Evolutionary conservation across 2,329 filamentous ascomycete species (phyloP), one percentile per base, ranked within the genome.

Genomic region (Fusarium concolor): DNA sequence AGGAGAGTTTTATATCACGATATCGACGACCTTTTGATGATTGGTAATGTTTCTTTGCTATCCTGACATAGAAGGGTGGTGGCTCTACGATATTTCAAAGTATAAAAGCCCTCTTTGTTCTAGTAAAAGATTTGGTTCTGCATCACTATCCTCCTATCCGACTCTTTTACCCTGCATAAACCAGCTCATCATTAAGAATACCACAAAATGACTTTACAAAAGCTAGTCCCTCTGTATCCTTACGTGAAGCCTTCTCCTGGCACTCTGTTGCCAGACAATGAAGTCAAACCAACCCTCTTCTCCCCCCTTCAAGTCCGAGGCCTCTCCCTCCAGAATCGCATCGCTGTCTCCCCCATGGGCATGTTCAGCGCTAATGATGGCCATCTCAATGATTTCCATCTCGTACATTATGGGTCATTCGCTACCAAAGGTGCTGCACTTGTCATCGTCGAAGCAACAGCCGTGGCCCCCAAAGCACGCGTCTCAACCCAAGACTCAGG

Each of bases 241-340:
- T 1, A 15, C 0, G 2, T 29, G 2, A n/a, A 14, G 0, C 38
- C 12, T 3, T 3, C 3, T 1, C 54, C 54, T 1, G 54, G 54
- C 0, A 43, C 54, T 8, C 3, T 14, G 0, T 3, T 18, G 0
- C 2, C 4, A 0, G 22, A 37, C 1, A n/a, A 11, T 1, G 1
- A 18, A 6, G 9, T 3, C 29, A 43, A 17, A 2, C 8, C 38
- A 2, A 24, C 22, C 5, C 46, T 56, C 18, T 56, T 56, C 11
- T 28, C 54, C 10, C 11, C 47, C 6, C 54, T 56, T 1, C 29
- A 20, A 24, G 8, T 54, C 6, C 37, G 54, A 17, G 38, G 38
- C 2, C 29, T 54, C 6, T 10, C 4, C 1, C 18, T 56, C 0
- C 54, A 43, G 12, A 53, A 37, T 10, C 54, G 54, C 15, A 54